Evolutionary conservation across 2,329 filamentous ascomycete species (phyloP).

Genomic region (Fusarium guadeloupense): DNA sequence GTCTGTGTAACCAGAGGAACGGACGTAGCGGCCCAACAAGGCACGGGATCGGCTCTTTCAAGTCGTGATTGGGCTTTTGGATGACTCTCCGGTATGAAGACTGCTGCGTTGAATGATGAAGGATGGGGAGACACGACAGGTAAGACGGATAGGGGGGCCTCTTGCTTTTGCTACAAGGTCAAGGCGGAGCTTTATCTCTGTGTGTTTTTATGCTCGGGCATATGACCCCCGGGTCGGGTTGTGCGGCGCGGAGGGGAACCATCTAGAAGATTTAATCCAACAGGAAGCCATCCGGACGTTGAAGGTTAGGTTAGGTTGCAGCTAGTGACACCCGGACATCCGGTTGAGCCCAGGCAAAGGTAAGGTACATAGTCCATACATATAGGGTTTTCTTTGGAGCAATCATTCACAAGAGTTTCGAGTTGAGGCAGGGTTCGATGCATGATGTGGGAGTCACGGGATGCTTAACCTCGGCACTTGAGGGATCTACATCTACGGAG

Average conservation of each 20-base stretch:
- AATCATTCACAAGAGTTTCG: background rate
- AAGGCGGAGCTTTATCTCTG: background rate
- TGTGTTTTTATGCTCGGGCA: background rate
- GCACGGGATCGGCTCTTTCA: background rate
- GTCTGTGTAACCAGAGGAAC: conserved; percentile 21
- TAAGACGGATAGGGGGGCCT: background rate
- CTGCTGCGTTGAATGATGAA: background rate
- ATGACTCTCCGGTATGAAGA: background rate
- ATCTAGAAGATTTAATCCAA: conserved; percentile 12
- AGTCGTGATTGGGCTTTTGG: conserved; percentile 12
- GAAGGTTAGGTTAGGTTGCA: conserved; percentile 12
- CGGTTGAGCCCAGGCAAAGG: conserved; percentile 1
- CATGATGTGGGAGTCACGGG: conserved; percentile 34
- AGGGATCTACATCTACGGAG: conserved; percentile 13
- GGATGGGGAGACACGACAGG: background rate
- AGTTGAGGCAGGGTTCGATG: conserved; percentile 14
- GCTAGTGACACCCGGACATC: conserved; percentile 18
- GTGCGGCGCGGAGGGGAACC: background rate
- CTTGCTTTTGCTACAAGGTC: background rate
- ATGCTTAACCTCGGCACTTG: conserved; percentile 15
- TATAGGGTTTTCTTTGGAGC: background rate
- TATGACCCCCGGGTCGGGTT: background rate
- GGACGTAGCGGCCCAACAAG: conserved; percentile 12
- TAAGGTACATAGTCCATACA: no score
- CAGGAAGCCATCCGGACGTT: conserved; percentile 25